phyloP scores from a whole-genome alignment of 2,329 filamentous ascomycete species.

The Pseudogymnoascus verrucosus region DNA sequence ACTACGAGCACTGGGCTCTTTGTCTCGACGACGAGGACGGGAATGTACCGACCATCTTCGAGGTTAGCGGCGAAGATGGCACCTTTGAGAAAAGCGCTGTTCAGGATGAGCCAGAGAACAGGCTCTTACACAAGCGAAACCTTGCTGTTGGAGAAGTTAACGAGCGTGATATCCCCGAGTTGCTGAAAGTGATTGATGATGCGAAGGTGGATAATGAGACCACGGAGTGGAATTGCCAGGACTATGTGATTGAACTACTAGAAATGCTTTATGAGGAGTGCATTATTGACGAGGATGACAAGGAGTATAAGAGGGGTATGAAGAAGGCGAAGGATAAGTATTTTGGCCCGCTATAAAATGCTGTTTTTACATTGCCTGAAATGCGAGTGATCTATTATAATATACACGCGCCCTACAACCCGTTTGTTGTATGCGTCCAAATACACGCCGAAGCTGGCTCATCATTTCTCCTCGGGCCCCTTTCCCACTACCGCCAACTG shows the following conservation, averaged over 20 bases:
- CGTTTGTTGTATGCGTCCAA: background rate
- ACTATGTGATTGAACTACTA: slow-evolving; percentile 13
- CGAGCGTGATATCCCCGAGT: slow-evolving; percentile 11
- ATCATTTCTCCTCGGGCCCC: background rate
- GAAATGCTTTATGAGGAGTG: slow-evolving; percentile 12
- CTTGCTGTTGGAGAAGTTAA: slow-evolving; percentile 12
- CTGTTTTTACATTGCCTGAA: background rate
- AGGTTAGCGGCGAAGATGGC: slow-evolving; percentile 11
- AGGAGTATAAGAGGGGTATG: slow-evolving; percentile 11
- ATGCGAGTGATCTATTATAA: slow-evolving; percentile 4
- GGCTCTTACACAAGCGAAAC: background rate
- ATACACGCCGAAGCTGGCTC: background rate
- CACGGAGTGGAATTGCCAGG: slow-evolving; percentile 13
- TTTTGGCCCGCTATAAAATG: background rate
- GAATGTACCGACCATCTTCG: slow-evolving; percentile 8
- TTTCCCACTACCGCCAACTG: slow-evolving; percentile 16
- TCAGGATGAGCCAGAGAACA: background rate
- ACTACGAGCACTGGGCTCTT: slow-evolving; percentile 13
- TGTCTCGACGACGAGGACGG: slow-evolving; percentile 6
- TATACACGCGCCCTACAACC: background rate
- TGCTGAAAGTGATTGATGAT: slow-evolving; percentile 10
- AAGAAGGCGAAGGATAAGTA: slow-evolving; percentile 12
- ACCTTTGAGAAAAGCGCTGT: slow-evolving; percentile 9
- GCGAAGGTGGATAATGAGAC: slow-evolving; percentile 12
- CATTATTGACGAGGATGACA: slow-evolving; percentile 12